Percentiles rank a stretch among this genome's conserved stretches.
Conservation (phyloP, 2,329 filamentous ascomycete species). For the Cordyceps cateniannulata region DNA sequence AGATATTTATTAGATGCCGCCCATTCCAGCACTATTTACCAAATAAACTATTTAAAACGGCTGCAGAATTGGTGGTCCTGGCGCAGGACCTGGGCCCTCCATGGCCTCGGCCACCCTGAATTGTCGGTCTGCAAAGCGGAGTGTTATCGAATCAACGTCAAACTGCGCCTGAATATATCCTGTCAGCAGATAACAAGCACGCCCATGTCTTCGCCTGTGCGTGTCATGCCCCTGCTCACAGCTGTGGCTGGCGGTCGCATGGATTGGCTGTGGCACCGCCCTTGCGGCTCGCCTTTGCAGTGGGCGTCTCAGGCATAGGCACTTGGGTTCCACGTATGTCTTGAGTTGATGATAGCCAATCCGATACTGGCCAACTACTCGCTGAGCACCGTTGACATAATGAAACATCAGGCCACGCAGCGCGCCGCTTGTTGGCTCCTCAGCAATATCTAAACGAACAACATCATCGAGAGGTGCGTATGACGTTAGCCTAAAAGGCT, state of each 20-base stretch:
- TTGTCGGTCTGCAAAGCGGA: background rate
- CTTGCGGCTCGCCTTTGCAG: too few relatives aligned
- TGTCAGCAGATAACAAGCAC: background rate
- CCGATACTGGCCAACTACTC: background rate
- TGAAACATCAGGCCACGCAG: background rate
- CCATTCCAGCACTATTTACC: background rate
- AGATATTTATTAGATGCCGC: too few relatives aligned
- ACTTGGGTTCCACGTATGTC: background rate
- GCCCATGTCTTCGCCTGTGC: background rate
- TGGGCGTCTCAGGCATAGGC: background rate
- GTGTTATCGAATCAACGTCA: background rate
- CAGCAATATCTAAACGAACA: background rate
- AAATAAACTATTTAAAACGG: background rate
- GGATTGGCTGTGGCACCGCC: background rate
- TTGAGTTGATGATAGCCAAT: background rate
- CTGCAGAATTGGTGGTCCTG: background rate
- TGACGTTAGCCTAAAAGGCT: background rate
- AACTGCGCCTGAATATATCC: background rate
- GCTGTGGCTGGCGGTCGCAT: background rate
- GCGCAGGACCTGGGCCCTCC: background rate
- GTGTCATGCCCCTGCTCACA: background rate
- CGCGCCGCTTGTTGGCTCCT: background rate
- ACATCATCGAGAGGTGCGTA: background rate
- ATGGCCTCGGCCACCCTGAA: background rate
- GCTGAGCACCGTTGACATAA: background rate